These are phyloP conservation scores for Malassezia sympodialis DNA, from an alignment of 1,284 basidiomycete genomes.

Conservation along the genomic window DNA sequence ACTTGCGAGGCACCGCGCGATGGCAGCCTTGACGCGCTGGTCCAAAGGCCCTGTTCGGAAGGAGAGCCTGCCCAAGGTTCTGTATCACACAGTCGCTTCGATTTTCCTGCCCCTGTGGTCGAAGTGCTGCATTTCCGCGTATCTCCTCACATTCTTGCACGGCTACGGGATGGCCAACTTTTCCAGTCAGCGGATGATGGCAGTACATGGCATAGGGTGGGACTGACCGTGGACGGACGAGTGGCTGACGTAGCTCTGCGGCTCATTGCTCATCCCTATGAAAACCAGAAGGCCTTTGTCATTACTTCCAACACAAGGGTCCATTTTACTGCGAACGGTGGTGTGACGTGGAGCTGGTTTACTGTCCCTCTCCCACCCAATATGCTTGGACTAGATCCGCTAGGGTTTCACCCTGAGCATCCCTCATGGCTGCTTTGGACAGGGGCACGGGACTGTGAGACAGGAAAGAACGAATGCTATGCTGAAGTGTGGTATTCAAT, in stretches of 20 bases:
- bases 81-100: slow-evolving; percentile 52
- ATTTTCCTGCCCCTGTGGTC: slow-evolving; percentile 61
- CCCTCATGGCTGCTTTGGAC: slow-evolving; percentile 84
- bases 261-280: slow-evolving; percentile 74
- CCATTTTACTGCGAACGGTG: slow-evolving; percentile 71
- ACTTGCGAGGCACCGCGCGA: slow-evolving; percentile 58
- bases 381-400: slow-evolving; percentile 62
- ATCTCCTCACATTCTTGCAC: slow-evolving; percentile 68
- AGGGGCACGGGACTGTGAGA: slow-evolving; percentile 62
- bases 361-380: slow-evolving; percentile 65
- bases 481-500: slow-evolving; percentile 33
- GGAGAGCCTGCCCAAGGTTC: slow-evolving; percentile 48
- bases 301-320: slow-evolving; percentile 62
- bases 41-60: slow-evolving; percentile 63
- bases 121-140: slow-evolving; percentile 70
- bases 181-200: slow-evolving; percentile 95
- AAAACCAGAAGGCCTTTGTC: slow-evolving; percentile 73
- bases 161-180: slow-evolving; percentile 64
- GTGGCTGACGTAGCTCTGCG: slow-evolving; percentile 57
- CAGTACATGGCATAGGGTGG: slow-evolving; percentile 66
- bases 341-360: slow-evolving; percentile 61
- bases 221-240: slow-evolving; percentile 11
- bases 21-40: slow-evolving; percentile 62
- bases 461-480: slow-evolving; percentile 38
- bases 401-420: slow-evolving; percentile 74